A percentile compares a stretch with the other conserved stretches of the same genome.
These are phyloP conservation scores for Breviolum minutum DNA, from an alignment of 73 alveolate species.

Conservation along the genomic window DNA sequence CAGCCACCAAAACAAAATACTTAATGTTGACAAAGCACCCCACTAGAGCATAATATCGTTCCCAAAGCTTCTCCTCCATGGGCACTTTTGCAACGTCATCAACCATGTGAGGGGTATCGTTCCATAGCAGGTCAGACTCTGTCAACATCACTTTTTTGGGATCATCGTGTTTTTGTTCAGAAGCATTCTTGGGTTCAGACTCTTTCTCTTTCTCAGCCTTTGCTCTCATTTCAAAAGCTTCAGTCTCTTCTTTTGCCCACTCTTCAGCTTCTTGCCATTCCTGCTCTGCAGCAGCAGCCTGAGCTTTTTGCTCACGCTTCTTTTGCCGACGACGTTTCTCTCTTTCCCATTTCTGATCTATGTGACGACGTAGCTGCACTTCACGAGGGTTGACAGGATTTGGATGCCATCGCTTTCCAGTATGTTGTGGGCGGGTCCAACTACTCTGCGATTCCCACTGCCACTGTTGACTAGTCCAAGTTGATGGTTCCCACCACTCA, in stretches of 20 bases:
- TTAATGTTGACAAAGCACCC: too few relatives aligned
- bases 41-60: too few relatives aligned
- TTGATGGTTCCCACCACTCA: neutral
- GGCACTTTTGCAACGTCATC: too few relatives aligned
- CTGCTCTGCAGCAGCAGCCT: neutral
- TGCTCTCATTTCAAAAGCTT: neutral
- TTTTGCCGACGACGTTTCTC: neutral
- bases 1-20: too few relatives aligned
- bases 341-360: neutral
- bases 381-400: neutral
- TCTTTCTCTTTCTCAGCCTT: neutral
- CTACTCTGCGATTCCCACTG: too few relatives aligned
- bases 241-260: neutral
- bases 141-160: too few relatives aligned
- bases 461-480: neutral
- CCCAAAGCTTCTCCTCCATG: too few relatives aligned
- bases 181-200: too few relatives aligned
- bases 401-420: conserved; percentile 4
- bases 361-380: neutral
- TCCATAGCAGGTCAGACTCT: too few relatives aligned
- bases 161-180: too few relatives aligned
- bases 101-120: too few relatives aligned
- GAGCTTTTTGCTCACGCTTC: neutral
- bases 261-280: neutral
- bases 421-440: too few relatives aligned